Evolutionary conservation across 805 yeast species (phyloP).

Genomic region (Spathaspora gorwiae): DNA sequence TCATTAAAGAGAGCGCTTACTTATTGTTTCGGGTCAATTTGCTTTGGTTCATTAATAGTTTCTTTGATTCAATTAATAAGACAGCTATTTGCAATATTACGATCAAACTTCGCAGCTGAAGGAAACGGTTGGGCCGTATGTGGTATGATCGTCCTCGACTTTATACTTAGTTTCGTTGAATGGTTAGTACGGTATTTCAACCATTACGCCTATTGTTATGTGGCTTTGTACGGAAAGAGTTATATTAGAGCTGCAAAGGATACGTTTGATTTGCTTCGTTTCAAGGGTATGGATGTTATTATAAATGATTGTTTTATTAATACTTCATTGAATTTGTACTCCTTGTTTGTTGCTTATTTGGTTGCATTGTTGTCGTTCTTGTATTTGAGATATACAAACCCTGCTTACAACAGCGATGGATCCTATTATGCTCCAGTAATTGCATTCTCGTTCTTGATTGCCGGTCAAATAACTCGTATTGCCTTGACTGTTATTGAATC

Average conservation of each 20-base stretch:
- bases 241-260: slow-evolving; percentile 75
- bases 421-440: slow-evolving; percentile 65
- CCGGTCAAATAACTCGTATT: slow-evolving; percentile 70
- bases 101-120: slow-evolving; percentile 47
- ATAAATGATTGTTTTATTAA: slow-evolving; percentile 80
- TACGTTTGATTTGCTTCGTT: slow-evolving; percentile 72
- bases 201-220: slow-evolving; percentile 82
- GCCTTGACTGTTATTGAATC: slow-evolving; percentile 72
- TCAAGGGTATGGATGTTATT: slow-evolving; percentile 79
- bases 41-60: slow-evolving; percentile 77
- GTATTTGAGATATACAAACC: slow-evolving; percentile 63
- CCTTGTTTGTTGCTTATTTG: slow-evolving; percentile 62
- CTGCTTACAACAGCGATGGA: slow-evolving; percentile 58
- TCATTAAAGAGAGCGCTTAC: slow-evolving; percentile 78
- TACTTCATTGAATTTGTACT: slow-evolving; percentile 72
- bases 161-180: slow-evolving; percentile 60
- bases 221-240: slow-evolving; percentile 81
- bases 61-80: slow-evolving; percentile 65
- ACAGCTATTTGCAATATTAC: slow-evolving; percentile 48
- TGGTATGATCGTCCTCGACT: slow-evolving; percentile 50
- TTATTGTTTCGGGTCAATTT: slow-evolving; percentile 84
- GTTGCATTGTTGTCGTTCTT: slow-evolving; percentile 60
- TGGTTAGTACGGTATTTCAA: slow-evolving; percentile 85
- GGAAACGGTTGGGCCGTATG: slow-evolving; percentile 52
- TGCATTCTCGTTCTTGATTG: slow-evolving; percentile 68